These are phyloP conservation scores for Phytophthora podocarpi DNA, from an alignment of 352 stramenopile genomes.

Conservation along the genomic window DNA sequence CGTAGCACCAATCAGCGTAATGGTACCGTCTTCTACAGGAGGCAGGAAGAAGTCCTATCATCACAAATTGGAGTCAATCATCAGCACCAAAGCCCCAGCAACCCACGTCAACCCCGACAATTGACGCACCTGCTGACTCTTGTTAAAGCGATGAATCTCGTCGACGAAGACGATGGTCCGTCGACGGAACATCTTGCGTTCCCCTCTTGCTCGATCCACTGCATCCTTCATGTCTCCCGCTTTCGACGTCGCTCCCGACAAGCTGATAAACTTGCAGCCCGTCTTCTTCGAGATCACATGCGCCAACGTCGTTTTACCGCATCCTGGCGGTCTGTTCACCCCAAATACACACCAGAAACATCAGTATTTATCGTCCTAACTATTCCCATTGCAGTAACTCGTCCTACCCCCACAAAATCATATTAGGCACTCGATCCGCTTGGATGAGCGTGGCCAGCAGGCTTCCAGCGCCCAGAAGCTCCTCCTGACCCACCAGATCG, in stretches of 20 bases:
- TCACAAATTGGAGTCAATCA: background rate
- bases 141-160: constrained; percentile 91
- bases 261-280: constrained; percentile 66
- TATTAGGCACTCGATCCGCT: constrained; percentile 76
- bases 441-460: constrained; percentile 65
- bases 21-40: constrained; percentile 79
- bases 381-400: background rate
- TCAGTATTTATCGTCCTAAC: background rate
- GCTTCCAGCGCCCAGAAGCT: constrained; percentile 68
- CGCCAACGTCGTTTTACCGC: constrained; percentile 87
- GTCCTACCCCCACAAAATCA: constrained; percentile 84
- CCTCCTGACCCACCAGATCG: constrained; percentile 71
- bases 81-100: no score
- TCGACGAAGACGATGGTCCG: constrained; percentile 89
- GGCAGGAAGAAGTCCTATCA: constrained; percentile 83
- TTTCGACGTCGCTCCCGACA: constrained; percentile 79
- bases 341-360: constrained; percentile 1
- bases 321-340: constrained; percentile 67
- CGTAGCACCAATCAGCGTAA: constrained; percentile 89
- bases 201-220: constrained; percentile 67
- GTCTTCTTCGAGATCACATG: constrained; percentile 77
- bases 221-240: constrained; percentile 76
- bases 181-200: constrained; percentile 63
- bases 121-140: constrained; percentile 67
- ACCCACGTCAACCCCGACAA: background rate